Evolutionary conservation across 2,329 filamentous ascomycete species (phyloP).

Genomic region (Xylariaceae sp.): DNA sequence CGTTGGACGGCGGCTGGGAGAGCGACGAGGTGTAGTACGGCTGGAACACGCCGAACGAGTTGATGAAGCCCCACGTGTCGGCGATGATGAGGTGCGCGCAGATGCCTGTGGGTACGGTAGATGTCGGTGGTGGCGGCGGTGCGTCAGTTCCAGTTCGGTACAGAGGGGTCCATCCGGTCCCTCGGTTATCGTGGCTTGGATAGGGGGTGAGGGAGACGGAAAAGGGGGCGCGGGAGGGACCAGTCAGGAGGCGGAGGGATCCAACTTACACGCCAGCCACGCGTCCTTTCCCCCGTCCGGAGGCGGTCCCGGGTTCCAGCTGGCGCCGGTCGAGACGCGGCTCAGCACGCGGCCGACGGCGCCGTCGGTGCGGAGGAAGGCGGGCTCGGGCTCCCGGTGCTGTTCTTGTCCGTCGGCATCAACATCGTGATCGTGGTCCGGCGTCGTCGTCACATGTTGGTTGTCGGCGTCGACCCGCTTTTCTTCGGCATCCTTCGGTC

Average conservation of each 20-base stretch:
- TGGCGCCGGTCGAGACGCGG: constrained; percentile 32
- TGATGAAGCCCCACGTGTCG: constrained; percentile 49
- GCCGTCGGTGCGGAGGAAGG: constrained; percentile 16
- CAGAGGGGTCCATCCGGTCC: too few relatives aligned
- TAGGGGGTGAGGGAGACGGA: constrained; percentile 9
- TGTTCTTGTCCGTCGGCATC: constrained; percentile 13
- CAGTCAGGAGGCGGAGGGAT: too few relatives aligned
- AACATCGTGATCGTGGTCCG: not conserved
- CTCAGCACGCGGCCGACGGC: constrained; percentile 32
- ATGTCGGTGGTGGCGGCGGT: too few relatives aligned
- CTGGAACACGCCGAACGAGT: constrained; percentile 50
- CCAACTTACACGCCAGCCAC: constrained; percentile 38
- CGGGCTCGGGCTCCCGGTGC: constrained; percentile 15
- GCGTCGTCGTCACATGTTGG: too few relatives aligned
- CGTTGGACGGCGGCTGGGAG: constrained; percentile 32
- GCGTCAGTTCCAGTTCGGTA: too few relatives aligned
- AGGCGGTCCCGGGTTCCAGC: constrained; percentile 36
- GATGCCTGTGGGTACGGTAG: constrained; percentile 25
- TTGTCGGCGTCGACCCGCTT: too few relatives aligned
- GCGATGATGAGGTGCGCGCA: constrained; percentile 39
- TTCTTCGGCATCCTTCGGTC: too few relatives aligned
- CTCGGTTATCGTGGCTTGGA: too few relatives aligned
- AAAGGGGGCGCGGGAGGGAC: not conserved
- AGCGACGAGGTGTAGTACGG: constrained; percentile 37
- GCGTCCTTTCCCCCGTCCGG: constrained; percentile 42